A percentile compares a stretch with the other conserved stretches of the same genome.
Conservation (phyloP, 177 flowering plant species). For the Vitis hybrid region DNA sequence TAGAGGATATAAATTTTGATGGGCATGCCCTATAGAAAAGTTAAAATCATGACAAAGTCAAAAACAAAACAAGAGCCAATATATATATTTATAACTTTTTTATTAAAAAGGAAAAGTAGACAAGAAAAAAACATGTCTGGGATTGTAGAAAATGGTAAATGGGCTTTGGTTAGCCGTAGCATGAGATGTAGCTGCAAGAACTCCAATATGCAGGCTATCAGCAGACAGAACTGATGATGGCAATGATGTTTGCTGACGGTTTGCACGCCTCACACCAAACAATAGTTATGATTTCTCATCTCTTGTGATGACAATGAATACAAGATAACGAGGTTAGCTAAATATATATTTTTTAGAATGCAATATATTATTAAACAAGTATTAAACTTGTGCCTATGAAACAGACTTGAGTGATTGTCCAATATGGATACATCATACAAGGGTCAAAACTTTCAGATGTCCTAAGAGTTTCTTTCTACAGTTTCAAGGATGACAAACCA, state of each 20-base stretch:
- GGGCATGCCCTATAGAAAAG: slow-evolving; percentile 60
- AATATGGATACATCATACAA: too few species aligned
- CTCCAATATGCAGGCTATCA: slow-evolving; percentile 94
- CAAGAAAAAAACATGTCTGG: slow-evolving; percentile 44
- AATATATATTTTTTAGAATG: neutral
- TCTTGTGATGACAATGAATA: slow-evolving; percentile 22
- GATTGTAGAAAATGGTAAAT: slow-evolving; percentile 89
- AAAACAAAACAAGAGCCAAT: neutral
- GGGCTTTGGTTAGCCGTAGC: slow-evolving; percentile 89
- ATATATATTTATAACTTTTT: neutral
- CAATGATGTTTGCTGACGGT: slow-evolving; percentile 65
- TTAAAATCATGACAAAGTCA: neutral
- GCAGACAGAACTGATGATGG: slow-evolving; percentile 81
- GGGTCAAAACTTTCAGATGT: too few species aligned
- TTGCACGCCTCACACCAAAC: slow-evolving; percentile 84
- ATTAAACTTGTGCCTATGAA: too few species aligned
- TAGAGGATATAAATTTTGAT: slow-evolving; percentile 29
- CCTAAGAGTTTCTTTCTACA: too few species aligned
- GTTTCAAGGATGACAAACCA: too few species aligned
- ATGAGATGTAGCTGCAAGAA: slow-evolving; percentile 99
- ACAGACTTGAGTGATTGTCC: too few species aligned
- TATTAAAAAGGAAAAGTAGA: neutral
- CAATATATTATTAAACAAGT: neutral
- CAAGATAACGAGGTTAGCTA: neutral
- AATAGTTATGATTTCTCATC: slow-evolving; percentile 75